Conservation (phyloP, 108 stramenopile species). For the Skeletonema marinoi region DNA sequence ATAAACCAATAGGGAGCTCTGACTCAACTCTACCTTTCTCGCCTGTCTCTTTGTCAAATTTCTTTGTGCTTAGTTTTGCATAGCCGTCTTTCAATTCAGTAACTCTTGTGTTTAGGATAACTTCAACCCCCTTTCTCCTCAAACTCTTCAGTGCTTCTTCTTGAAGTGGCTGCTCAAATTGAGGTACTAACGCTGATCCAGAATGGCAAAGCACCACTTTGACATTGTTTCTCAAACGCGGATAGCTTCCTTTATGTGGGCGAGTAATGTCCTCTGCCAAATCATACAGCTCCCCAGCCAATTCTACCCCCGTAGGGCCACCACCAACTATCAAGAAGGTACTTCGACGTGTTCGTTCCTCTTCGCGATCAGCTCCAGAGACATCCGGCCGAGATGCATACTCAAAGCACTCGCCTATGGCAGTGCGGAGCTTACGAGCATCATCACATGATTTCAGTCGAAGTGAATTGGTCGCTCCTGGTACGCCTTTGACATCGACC, state of each 20-base stretch:
- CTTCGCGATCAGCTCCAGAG: constrained; percentile 13
- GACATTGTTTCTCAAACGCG: constrained; percentile 51
- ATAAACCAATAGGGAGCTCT: constrained; percentile 38
- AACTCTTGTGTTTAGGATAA: constrained; percentile 13
- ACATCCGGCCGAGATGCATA: constrained; percentile 61
- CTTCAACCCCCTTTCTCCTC: constrained; percentile 5
- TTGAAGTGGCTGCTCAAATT: constrained; percentile 62
- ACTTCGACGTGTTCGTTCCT: constrained; percentile 46
- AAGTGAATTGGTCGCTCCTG: constrained; percentile 43
- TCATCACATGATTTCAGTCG: constrained; percentile 59
- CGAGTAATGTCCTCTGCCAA: constrained; percentile 50
- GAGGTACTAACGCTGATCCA: constrained; percentile 55
- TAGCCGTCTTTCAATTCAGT: constrained; percentile 4
- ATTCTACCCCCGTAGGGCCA: constrained; percentile 78
- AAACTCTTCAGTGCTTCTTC: constrained; percentile 5
- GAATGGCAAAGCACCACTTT: constrained; percentile 62
- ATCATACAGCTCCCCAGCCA: constrained; percentile 72
- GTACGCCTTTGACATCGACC: constrained; percentile 45
- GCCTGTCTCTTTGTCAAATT: constrained; percentile 31
- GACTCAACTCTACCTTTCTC: constrained; percentile 31
- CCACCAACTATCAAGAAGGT: constrained; percentile 71
- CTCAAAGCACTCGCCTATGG: constrained; percentile 60
- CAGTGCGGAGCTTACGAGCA: constrained; percentile 46
- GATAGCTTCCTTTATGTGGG: constrained; percentile 49
- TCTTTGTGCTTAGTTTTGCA: constrained; percentile 23